phyloP scores from a whole-genome alignment of 352 stramenopile species.

The Globisporangium camurandrum region DNA sequence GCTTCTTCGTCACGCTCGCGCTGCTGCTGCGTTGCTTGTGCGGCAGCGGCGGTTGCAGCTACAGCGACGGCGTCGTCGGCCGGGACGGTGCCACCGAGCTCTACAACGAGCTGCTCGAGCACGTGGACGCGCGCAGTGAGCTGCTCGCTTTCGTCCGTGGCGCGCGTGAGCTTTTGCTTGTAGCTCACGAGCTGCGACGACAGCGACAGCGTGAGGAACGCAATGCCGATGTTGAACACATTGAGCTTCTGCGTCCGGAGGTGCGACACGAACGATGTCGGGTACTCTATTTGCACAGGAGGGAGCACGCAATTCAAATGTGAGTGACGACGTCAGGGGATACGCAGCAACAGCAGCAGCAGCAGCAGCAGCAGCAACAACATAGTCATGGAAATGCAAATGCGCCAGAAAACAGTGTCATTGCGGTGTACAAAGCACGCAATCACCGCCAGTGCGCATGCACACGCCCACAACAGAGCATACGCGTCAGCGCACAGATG shows the following conservation, averaged over 20 bases:
- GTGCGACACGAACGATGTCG: slow-evolving; percentile 75
- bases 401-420: no score
- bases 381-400: no score
- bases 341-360: no score
- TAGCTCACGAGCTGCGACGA: slow-evolving; percentile 73
- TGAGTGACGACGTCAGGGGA: no score
- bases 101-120: slow-evolving; percentile 59
- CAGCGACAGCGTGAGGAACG: slow-evolving; percentile 79
- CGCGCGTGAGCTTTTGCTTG: slow-evolving; percentile 53
- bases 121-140: slow-evolving; percentile 39
- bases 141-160: slow-evolving; percentile 27
- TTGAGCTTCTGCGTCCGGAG: slow-evolving; percentile 76
- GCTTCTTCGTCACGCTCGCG: slow-evolving; percentile 39
- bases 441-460: neutral
- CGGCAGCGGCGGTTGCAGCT: slow-evolving; percentile 16
- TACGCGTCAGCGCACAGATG: neutral
- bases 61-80: slow-evolving; percentile 39
- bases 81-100: slow-evolving; percentile 46
- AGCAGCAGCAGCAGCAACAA: no score
- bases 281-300: slow-evolving; percentile 55
- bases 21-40: slow-evolving; percentile 32
- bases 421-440: no score
- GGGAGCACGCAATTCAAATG: no score
- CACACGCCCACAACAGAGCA: no score
- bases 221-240: slow-evolving; percentile 80